These are phyloP conservation scores for Fusarium paranaense DNA, from an alignment of 2,329 filamentous ascomycete genomes.

Conservation along the genomic window DNA sequence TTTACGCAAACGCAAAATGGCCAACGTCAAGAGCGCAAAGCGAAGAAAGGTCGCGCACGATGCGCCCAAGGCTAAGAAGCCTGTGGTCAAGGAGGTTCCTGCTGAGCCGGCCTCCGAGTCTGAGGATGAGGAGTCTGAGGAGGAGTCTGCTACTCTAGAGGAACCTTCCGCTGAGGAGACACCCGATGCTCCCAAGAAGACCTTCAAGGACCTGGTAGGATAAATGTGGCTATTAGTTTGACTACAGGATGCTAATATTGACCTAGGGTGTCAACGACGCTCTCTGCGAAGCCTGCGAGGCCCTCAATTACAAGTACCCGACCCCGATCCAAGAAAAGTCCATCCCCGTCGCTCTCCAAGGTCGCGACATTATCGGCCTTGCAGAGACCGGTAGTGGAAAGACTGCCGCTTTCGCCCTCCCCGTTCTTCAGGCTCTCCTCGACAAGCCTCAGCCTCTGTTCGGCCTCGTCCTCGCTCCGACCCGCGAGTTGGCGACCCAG, in stretches of 20 bases:
- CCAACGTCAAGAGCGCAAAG: slow-evolving; percentile 54
- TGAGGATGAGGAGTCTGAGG: slow-evolving; percentile 40
- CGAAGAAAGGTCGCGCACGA: slow-evolving; percentile 55
- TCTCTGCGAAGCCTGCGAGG: slow-evolving; percentile 87
- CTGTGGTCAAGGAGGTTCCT: slow-evolving; percentile 12
- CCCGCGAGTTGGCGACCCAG: slow-evolving; percentile 91
- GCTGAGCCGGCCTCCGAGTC: slow-evolving; percentile 30
- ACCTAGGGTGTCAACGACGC: slow-evolving; percentile 82
- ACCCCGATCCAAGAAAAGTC: slow-evolving; percentile 90
- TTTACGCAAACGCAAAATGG: slow-evolving; percentile 7
- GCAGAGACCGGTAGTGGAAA: slow-evolving; percentile 97
- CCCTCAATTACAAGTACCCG: slow-evolving; percentile 84
- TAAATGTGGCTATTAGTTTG: no score
- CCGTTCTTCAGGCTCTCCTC: slow-evolving; percentile 90
- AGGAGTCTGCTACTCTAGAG: slow-evolving; percentile 52
- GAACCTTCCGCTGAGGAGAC: slow-evolving; percentile 48
- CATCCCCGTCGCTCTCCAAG: slow-evolving; percentile 83
- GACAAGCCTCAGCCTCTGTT: slow-evolving; percentile 88
- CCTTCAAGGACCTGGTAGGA: slow-evolving; percentile 73
- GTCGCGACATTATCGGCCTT: slow-evolving; percentile 90
- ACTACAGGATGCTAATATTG: slow-evolving; percentile 19
- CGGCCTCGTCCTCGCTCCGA: slow-evolving; percentile 91
- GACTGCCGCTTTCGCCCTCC: slow-evolving; percentile 93
- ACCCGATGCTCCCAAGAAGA: slow-evolving; percentile 65
- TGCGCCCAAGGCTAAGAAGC: slow-evolving; percentile 39